phyloP scores from a whole-genome alignment of 2,329 filamentous ascomycete genomes.

The Chrysoporthe austroafricana region DNA sequence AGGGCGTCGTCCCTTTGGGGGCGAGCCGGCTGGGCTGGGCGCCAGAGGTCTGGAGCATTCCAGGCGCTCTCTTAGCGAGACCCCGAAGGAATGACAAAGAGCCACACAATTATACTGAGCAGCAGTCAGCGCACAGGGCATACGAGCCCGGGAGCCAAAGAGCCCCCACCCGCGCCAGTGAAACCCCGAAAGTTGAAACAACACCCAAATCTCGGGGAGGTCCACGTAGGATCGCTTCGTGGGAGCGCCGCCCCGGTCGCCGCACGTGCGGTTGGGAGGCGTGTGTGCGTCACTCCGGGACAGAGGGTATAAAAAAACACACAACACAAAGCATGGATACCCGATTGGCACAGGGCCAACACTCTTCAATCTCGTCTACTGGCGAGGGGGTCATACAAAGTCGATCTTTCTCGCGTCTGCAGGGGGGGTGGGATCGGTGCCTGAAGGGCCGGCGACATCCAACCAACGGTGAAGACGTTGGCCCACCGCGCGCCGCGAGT shows the following conservation, averaged over 20 bases:
- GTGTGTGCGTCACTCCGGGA: background rate
- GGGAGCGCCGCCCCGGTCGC: background rate
- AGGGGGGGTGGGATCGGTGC: background rate
- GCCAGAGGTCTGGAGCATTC: too few relatives aligned
- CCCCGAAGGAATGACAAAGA: too few relatives aligned
- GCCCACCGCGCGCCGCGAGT: background rate
- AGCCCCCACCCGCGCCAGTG: background rate
- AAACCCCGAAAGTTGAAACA: slow-evolving; percentile 5
- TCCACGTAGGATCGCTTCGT: background rate
- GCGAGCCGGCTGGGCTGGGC: too few relatives aligned
- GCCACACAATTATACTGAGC: too few relatives aligned
- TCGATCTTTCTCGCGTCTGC: background rate
- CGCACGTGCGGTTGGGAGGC: background rate
- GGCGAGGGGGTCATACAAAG: background rate
- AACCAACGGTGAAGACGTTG: background rate
- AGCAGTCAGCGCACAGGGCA: too few relatives aligned
- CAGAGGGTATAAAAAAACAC: background rate
- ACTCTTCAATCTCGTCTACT: background rate
- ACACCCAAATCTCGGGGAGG: background rate
- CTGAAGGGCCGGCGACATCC: background rate
- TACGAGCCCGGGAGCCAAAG: background rate
- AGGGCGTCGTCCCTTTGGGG: too few relatives aligned
- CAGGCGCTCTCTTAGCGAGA: too few relatives aligned
- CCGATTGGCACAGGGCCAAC: background rate
- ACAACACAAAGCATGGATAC: background rate